Evolutionary conservation across 2,329 filamentous ascomycete species (phyloP).

Genomic region (Aspergillus sclerotialis): DNA sequence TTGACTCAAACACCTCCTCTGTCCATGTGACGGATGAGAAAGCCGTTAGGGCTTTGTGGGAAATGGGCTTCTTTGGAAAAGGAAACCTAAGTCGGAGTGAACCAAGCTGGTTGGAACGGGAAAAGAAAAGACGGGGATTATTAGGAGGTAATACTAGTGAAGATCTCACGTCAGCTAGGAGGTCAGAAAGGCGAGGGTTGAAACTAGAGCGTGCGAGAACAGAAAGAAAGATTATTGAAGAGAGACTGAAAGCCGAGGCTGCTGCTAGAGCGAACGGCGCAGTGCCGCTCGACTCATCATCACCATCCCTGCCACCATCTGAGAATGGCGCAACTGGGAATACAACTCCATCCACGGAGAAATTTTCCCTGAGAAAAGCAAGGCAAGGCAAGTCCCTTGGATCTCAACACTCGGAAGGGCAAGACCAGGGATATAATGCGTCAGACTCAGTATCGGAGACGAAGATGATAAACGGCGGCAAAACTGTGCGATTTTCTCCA

Average conservation of each 20-base stretch:
- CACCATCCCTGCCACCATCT: too few relatives aligned
- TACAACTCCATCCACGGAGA: slow-evolving; percentile 17
- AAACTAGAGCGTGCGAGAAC: slow-evolving; percentile 89
- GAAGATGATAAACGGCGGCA: slow-evolving; percentile 27
- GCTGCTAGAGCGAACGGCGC: slow-evolving; percentile 21
- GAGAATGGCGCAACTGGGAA: slow-evolving; percentile 12
- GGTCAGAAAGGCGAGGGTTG: slow-evolving; percentile 72
- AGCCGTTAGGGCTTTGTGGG: slow-evolving; percentile 78
- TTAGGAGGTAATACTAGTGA: slow-evolving; percentile 67
- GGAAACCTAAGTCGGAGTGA: slow-evolving; percentile 89
- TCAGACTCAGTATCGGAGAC: slow-evolving; percentile 6
- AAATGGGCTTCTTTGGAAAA: slow-evolving; percentile 96
- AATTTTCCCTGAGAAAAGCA: slow-evolving; percentile 28
- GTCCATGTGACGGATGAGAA: slow-evolving; percentile 73
- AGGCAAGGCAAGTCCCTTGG: slow-evolving; percentile 22
- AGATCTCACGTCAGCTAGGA: slow-evolving; percentile 66
- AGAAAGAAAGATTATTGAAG: slow-evolving; percentile 76
- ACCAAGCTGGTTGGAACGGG: slow-evolving; percentile 81
- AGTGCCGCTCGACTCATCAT: slow-evolving; percentile 6
- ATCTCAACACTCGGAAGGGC: slow-evolving; percentile 12
- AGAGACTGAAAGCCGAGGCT: slow-evolving; percentile 55
- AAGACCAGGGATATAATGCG: slow-evolving; percentile 6
- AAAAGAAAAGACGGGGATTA: slow-evolving; percentile 64
- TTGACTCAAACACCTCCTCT: slow-evolving; percentile 73
- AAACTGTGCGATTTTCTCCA: slow-evolving; percentile 65